Percentiles rank a stretch among this genome's conserved stretches.
Evolutionary conservation across 768 basidiomycete genomes (phyloP).

Genomic region (Naganishia antarctica): DNA sequence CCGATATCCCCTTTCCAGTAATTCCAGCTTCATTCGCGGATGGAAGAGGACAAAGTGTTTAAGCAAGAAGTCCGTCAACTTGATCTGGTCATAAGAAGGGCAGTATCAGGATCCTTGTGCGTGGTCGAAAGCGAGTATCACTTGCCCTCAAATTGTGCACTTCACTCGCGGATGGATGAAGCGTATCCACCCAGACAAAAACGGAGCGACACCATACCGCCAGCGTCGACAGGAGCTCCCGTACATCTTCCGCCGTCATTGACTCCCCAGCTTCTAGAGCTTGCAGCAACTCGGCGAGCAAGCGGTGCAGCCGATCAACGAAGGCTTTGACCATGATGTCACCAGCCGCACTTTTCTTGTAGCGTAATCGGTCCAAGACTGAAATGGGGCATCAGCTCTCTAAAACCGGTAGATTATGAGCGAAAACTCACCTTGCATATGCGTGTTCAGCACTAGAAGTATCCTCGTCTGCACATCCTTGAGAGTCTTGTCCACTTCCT

Average conservation of each 20-base stretch:
- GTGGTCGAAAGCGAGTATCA: neutral
- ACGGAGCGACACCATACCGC: neutral
- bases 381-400: neutral
- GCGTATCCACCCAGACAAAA: neutral
- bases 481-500: neutral
- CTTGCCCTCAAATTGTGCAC: neutral
- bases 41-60: constrained; percentile 3
- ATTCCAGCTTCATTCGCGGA: neutral
- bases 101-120: neutral
- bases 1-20: constrained; percentile 7
- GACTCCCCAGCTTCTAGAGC: neutral
- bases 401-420: neutral
- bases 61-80: neutral
- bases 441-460: neutral
- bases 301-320: neutral
- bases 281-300: neutral
- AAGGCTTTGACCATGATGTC: neutral
- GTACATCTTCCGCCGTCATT: neutral
- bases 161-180: neutral
- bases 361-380: neutral
- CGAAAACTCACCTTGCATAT: neutral
- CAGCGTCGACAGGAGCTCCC: neutral
- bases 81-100: neutral
- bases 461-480: neutral
- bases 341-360: neutral